These are phyloP conservation scores for Beauveria brongniartii DNA, from an alignment of 2,329 filamentous ascomycete genomes.

Conservation along the genomic window DNA sequence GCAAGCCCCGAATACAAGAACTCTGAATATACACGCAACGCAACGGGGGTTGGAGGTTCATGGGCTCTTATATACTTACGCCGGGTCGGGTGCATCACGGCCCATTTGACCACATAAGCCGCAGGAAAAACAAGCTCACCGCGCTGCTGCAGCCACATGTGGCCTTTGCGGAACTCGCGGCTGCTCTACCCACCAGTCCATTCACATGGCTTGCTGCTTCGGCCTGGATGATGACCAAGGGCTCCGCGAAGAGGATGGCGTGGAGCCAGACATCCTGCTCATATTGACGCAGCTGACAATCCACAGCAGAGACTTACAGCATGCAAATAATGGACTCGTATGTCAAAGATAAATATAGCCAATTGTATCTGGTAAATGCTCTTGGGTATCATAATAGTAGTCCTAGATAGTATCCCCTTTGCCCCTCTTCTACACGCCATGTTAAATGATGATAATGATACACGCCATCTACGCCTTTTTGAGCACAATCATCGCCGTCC, in stretches of 20 bases:
- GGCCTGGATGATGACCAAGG: not conserved
- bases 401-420: not conserved
- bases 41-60: not conserved
- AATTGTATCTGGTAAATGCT: slow-evolving; percentile 1
- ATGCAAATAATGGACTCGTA: not conserved
- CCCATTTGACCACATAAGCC: not conserved
- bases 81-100: not conserved
- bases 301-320: not conserved
- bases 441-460: not conserved
- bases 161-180: not conserved
- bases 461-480: not conserved
- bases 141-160: not conserved
- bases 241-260: not conserved
- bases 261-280: not conserved
- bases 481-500: not conserved
- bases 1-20: not conserved
- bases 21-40: not conserved
- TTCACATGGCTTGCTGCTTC: not conserved
- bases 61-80: not conserved
- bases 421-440: not conserved
- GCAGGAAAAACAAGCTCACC: not conserved
- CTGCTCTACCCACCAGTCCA: not conserved
- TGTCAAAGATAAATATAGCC: not conserved
- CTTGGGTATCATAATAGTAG: not conserved
- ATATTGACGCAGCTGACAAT: not conserved